Evolutionary conservation across 768 basidiomycete genomes (phyloP).

Genomic region (Kwoniella dejecticola): DNA sequence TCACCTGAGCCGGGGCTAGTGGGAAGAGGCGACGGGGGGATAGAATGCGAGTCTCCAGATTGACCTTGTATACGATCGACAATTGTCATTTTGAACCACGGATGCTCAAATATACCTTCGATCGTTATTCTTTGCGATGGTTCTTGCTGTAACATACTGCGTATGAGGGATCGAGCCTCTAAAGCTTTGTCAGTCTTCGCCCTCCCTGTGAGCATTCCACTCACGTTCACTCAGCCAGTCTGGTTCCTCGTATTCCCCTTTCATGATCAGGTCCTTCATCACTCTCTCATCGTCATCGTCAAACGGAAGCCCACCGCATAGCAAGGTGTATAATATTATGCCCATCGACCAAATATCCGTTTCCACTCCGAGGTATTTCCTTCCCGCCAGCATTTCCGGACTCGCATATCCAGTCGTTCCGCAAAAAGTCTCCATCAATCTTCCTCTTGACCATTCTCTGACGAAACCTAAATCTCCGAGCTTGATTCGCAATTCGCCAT

Average conservation of each 20-base stretch:
- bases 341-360: conserved; percentile 96
- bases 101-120: conserved; percentile 77
- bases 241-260: conserved; percentile 86
- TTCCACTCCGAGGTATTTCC: conserved; percentile 87
- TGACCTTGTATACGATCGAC: conserved; percentile 21
- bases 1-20: conserved; percentile 15
- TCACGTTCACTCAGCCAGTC: conserved; percentile 85
- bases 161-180: conserved; percentile 86
- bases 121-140: conserved; percentile 74
- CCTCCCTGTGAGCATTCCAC: conserved; percentile 23
- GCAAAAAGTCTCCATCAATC: conserved; percentile 83
- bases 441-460: conserved; percentile 64
- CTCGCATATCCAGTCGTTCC: conserved; percentile 88
- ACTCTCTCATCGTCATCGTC: conserved; percentile 76
- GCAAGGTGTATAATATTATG: conserved; percentile 82
- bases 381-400: conserved; percentile 85
- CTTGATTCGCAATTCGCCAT: conserved; percentile 87
- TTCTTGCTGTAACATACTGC: conserved; percentile 74
- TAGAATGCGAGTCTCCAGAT: conserved; percentile 25
- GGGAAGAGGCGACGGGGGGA: conserved; percentile 31
- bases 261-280: conserved; percentile 81
- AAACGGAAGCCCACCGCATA: conserved; percentile 86
- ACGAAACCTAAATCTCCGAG: conserved; percentile 95
- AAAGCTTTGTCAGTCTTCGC: conserved; percentile 15
- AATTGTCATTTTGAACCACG: conserved; percentile 69